Evolutionary conservation across 768 basidiomycete genomes (phyloP), one percentile per base, ranked within the genome.

Genomic region (Russula sp.): DNA sequence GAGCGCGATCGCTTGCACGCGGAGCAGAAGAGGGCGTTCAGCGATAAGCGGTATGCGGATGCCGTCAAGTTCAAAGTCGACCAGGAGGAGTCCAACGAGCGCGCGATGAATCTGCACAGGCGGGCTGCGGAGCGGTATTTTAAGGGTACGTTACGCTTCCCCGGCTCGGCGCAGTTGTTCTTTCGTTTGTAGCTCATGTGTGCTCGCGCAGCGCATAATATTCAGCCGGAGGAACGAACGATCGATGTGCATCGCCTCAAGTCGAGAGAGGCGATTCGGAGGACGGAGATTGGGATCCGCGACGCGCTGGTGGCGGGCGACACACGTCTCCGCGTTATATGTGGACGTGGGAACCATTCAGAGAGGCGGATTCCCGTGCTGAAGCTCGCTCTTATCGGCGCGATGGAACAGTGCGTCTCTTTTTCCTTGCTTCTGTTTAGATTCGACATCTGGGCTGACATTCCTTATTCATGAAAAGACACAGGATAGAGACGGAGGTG

Each of bases 221-320:
- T 70, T 22, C 66, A 68, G 42, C 67, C 65, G 0, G 67, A 69
- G 34, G 69, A 72, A 2, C 73, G 71, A 44, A 72, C 68, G 22
- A 72, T 77, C 54, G 76, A 77, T 40, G 75, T 77, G 4, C 76
- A 76, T 61, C 68, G 71, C 18, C 71, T 77, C 55, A 73, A 70
- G 22, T 62, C 71, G 13, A 55, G 59, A 16, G 76, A 77, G 47
- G 76, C 76, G 13, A 55, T 71, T 16, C 64, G 70, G 39, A 68
- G 66, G 55, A 71, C 74, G 6, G 74, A 75, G 64, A 57, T 71
- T 50, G 74, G 71, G 31, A 65, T 77, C 31, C 73, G 72, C 45
- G 72, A 73, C 20, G 70, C 73, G 0, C 67, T 72, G 18, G 62
- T 70, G 11, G 65, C 68, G 2, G 73, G 71, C 14, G 71, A 70